Conservation (phyloP, 1,139 yeast genomes). For the Suhomyces yuchorum region DNA sequence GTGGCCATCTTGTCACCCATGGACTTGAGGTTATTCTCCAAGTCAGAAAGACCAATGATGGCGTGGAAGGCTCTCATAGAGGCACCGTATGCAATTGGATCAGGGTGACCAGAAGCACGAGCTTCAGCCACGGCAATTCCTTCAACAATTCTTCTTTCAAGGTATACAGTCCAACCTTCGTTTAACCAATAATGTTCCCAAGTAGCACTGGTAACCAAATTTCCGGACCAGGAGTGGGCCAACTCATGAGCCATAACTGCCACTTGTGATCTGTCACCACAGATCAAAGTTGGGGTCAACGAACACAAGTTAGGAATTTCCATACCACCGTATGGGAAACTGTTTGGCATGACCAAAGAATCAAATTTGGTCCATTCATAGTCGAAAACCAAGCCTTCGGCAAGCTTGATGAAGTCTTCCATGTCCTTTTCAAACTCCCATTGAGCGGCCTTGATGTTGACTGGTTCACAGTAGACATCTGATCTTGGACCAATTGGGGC, state of each 20-base stretch:
- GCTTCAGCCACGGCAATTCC: conserved; percentile 38
- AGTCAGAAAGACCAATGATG: conserved; percentile 85
- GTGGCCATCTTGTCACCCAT: conserved; percentile 57
- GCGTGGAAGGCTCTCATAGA: conserved; percentile 76
- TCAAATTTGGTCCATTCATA: conserved; percentile 89
- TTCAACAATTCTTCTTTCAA: conserved; percentile 83
- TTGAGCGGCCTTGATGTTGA: conserved; percentile 64
- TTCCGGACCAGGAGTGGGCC: conserved; percentile 93
- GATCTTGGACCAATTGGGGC: conserved; percentile 87
- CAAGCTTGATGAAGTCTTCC: conserved; percentile 79
- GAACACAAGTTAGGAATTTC: conserved; percentile 91
- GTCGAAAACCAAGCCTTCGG: conserved; percentile 74
- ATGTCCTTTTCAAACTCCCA: conserved; percentile 80
- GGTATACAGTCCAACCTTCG: conserved; percentile 95
- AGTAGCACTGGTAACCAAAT: conserved; percentile 82
- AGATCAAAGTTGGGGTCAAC: conserved; percentile 85
- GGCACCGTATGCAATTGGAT: conserved; percentile 58
- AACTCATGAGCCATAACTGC: conserved; percentile 90
- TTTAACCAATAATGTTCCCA: conserved; percentile 96
- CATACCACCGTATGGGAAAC: conserved; percentile 96
- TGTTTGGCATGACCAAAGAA: conserved; percentile 74
- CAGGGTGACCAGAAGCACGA: conserved; percentile 15
- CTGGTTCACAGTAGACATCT: conserved; percentile 77
- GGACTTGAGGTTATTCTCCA: conserved; percentile 62
- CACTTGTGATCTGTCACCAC: conserved; percentile 84